Evolutionary conservation across 2,329 filamentous ascomycete species (phyloP).

Genomic region (Acrocalymma vagum): DNA sequence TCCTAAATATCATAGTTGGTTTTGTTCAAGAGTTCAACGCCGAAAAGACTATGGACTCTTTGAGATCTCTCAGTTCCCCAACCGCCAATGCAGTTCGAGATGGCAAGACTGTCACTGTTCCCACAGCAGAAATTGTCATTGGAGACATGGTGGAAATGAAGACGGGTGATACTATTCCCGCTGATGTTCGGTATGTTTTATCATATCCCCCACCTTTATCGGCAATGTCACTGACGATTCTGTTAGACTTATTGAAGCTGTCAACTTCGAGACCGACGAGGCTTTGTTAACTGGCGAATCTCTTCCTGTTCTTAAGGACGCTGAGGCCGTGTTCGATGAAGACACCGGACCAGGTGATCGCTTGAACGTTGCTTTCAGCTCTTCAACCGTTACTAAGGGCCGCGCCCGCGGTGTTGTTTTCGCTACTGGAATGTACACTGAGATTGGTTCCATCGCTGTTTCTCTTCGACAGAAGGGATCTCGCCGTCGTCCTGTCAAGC

Average conservation of each 20-base stretch:
- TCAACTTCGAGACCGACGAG: slow-evolving; percentile 81
- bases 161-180: slow-evolving; percentile 73
- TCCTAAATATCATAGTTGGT: slow-evolving; percentile 55
- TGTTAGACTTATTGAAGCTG: slow-evolving; percentile 60
- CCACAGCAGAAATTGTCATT: slow-evolving; percentile 67
- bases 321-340: slow-evolving; percentile 60
- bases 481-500: slow-evolving; percentile 50
- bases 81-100: slow-evolving; percentile 60
- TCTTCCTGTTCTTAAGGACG: slow-evolving; percentile 69
- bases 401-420: slow-evolving; percentile 73
- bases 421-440: slow-evolving; percentile 73
- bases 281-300: slow-evolving; percentile 76
- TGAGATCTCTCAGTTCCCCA: slow-evolving; percentile 54
- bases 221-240: neutral
- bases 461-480: slow-evolving; percentile 64
- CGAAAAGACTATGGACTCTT: slow-evolving; percentile 58
- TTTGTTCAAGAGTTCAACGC: slow-evolving; percentile 57
- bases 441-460: slow-evolving; percentile 76
- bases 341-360: slow-evolving; percentile 72
- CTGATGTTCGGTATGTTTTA: slow-evolving; percentile 64
- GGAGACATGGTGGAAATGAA: slow-evolving; percentile 71
- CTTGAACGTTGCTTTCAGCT: slow-evolving; percentile 74
- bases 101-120: slow-evolving; percentile 60
- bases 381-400: slow-evolving; percentile 74
- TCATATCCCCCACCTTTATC: neutral